Conservation (phyloP, 225 moss, liverwort and hornwort species). For the Pleurozium schreberi region DNA sequence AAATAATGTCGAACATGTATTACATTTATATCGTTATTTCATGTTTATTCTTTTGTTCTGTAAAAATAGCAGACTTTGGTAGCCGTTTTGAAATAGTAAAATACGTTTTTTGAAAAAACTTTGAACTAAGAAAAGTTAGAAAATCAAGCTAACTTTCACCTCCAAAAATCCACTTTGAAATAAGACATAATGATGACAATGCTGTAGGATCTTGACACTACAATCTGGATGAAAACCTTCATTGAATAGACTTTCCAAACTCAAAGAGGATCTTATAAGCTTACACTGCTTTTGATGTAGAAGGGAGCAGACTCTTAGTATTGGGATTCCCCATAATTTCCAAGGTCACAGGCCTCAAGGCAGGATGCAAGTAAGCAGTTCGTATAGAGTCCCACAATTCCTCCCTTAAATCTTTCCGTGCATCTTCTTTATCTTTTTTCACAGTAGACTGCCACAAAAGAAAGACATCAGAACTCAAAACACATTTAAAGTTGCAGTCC, state of each 20-base stretch:
- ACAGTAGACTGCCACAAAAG: conserved; percentile 33
- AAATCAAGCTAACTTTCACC: no score
- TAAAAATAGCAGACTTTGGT: no score
- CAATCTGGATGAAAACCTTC: background rate
- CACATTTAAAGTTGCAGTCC: background rate
- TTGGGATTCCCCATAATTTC: conserved; percentile 14
- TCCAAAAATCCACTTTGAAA: background rate
- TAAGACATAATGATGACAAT: background rate
- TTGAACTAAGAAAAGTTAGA: no score
- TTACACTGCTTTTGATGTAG: conserved; percentile 40
- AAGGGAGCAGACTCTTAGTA: conserved; percentile 38
- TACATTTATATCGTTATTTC: no score
- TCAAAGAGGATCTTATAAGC: background rate
- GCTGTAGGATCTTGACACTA: background rate
- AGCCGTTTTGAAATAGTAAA: no score
- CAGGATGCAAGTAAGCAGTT: conserved; percentile 48
- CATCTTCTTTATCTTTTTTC: conserved; percentile 43
- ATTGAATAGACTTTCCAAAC: background rate
- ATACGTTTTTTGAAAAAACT: no score
- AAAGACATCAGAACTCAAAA: background rate
- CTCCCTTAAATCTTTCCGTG: conserved; percentile 10
- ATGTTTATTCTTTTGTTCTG: no score
- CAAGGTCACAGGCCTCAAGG: conserved; percentile 26
- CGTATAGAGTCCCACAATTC: conserved; percentile 33
- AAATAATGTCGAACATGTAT: no score